Percentiles rank a stretch among this genome's conserved stretches.
phyloP scores from a whole-genome alignment of 2,329 filamentous ascomycete species.

The Talaromyces sp. region DNA sequence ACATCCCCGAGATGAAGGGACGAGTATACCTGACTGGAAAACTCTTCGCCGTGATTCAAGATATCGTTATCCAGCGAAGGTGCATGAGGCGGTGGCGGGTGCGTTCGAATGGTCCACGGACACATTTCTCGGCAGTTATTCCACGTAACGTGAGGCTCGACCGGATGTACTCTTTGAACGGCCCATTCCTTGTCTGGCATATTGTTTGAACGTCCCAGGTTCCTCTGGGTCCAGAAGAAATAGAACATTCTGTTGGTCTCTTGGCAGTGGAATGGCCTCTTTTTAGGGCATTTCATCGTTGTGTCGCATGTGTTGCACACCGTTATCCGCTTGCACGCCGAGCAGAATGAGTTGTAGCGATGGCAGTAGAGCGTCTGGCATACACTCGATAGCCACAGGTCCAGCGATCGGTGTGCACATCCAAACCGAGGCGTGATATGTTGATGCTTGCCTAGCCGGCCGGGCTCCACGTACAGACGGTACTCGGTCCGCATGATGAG shows the following conservation, averaged over 20 bases:
- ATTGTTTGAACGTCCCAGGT: constrained; percentile 22
- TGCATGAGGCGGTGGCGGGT: constrained; percentile 26
- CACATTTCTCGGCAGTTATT: constrained; percentile 34
- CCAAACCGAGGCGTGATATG: constrained; percentile 35
- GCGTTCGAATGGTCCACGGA: constrained; percentile 34
- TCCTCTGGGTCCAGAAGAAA: constrained; percentile 30
- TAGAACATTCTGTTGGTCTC: constrained; percentile 24
- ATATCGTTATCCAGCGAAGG: constrained; percentile 29
- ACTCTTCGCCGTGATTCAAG: constrained; percentile 21
- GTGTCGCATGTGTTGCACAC: constrained; percentile 31
- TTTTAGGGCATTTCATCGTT: constrained; percentile 27
- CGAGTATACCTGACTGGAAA: constrained; percentile 29
- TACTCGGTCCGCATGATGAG: constrained; percentile 33
- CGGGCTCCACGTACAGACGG: constrained; percentile 25
- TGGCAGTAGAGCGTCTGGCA: constrained; percentile 32
- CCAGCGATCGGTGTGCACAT: constrained; percentile 34
- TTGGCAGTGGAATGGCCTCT: constrained; percentile 23
- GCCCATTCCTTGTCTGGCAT: constrained; percentile 28
- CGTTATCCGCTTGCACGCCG: constrained; percentile 30
- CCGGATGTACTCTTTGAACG: constrained; percentile 32
- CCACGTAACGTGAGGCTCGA: constrained; percentile 25
- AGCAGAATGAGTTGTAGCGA: constrained; percentile 26
- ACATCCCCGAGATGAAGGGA: constrained; percentile 23
- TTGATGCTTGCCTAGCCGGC: constrained; percentile 32
- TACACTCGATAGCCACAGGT: constrained; percentile 35